Base-by-base conservation (phyloP, 306 rosid species). In the Gastrolobium villosum region DNA sequence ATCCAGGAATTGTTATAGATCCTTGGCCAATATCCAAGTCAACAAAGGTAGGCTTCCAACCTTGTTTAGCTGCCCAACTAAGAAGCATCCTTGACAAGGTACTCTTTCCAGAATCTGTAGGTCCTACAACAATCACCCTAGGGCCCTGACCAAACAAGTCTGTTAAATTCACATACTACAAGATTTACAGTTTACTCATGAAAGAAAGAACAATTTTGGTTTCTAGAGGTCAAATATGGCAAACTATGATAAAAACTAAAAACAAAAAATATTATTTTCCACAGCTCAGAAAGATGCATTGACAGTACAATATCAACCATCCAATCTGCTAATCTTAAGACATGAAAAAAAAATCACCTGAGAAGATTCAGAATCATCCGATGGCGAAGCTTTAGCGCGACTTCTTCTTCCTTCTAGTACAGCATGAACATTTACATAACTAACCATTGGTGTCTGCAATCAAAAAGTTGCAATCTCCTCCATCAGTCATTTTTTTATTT, bases 11-110 rank as follows among this genome's bases (percentile, higher is more conserved):
- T 54, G 98, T 91, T 79, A 95, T 93, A 55, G 99, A 90, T 57
- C 99, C 99, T 80, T 95, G 99, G 36, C 99, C 98, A 70, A 95
- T 90, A 85, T 95, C 99, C 89, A 95, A 88, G 81, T 95, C 98
- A 34, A 95, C 96, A 69, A 83, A 95, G 34, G 98, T 89, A 74
- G 99, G 99, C 55, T 93, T 95, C 96, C 97, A 93, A 32, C 97
- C 97, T 79, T 89, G 96, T 55, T 91, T 95, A 73, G 97, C 98
- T 32, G 99, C 98, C 99, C 98, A 95, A 79, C 99, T 95, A 77
- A 95, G 93, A 84, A 95, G 96, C 97, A 93, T 95, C 91, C 91
- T 89, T 2, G 93, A 87, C 87, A 91, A 79, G 28, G 99, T 87
- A 75, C 98, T 93, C 79, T 93, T 95, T 46, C 98, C 99, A 10